A percentile compares a stretch with the other conserved stretches of the same genome.
These are phyloP conservation scores for Phlebiopsis flavidoalba DNA, from an alignment of 768 basidiomycete species.

Conservation along the genomic window DNA sequence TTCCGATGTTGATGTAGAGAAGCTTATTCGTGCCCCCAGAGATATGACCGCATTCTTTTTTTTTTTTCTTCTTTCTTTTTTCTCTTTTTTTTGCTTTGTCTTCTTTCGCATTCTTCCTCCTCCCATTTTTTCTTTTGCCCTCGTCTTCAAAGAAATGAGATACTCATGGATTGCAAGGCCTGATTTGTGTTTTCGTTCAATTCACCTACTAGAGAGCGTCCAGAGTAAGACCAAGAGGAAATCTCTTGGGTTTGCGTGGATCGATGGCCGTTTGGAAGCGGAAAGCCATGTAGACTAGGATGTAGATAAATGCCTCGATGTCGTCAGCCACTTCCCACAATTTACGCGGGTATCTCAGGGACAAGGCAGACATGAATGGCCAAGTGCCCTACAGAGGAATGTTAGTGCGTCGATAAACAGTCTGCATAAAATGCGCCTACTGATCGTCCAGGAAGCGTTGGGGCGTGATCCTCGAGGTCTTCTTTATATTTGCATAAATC, in stretches of 20 bases:
- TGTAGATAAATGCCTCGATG: constrained; percentile 17
- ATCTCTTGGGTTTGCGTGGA: too few species aligned
- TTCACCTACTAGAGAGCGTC: too few species aligned
- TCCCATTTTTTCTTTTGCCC: too few species aligned
- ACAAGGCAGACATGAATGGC: constrained; percentile 14
- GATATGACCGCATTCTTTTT: too few species aligned
- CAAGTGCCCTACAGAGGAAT: constrained; percentile 14
- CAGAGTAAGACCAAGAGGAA: too few species aligned
- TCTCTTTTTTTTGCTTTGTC: too few species aligned
- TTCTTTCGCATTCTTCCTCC: background rate
- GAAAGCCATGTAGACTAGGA: background rate
- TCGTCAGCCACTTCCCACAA: constrained; percentile 11
- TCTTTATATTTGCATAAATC: constrained; percentile 8
- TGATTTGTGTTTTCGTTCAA: background rate
- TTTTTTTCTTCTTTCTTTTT: too few species aligned
- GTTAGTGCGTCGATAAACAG: background rate
- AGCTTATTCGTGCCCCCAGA: too few species aligned
- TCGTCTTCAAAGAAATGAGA: background rate
- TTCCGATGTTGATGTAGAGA: too few species aligned
- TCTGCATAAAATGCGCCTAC: background rate
- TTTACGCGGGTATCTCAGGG: constrained; percentile 4
- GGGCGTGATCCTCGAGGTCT: background rate
- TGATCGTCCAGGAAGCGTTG: background rate
- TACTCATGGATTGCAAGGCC: background rate
- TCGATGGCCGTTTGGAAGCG: background rate